These are phyloP conservation scores for Theobroma cacao DNA, from an alignment of 345 rosid species.

Conservation along the genomic window DNA sequence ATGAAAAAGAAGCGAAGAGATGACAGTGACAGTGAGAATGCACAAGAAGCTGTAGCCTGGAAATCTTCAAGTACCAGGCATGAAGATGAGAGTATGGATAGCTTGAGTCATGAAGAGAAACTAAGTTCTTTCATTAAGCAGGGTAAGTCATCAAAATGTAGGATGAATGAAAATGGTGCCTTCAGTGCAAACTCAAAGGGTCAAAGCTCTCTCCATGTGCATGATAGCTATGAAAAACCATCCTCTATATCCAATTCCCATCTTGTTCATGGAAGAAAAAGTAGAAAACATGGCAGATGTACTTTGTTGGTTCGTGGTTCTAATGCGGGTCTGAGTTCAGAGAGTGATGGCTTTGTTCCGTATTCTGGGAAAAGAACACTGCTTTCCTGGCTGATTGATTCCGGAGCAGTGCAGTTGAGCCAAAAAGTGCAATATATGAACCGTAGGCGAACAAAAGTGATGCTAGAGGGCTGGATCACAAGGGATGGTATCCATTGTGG, in stretches of 20 bases:
- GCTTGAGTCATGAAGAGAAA: slow-evolving; percentile 67
- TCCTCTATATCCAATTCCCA: slow-evolving; percentile 44
- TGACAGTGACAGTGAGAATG: slow-evolving; percentile 36
- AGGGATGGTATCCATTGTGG: slow-evolving; percentile 86
- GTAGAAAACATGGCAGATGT: slow-evolving; percentile 76
- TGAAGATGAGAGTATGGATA: slow-evolving; percentile 46
- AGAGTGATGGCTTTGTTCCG: slow-evolving; percentile 64
- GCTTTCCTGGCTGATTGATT: slow-evolving; percentile 88
- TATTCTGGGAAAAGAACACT: slow-evolving; percentile 75
- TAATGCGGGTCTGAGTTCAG: slow-evolving; percentile 49
- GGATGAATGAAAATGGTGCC: slow-evolving; percentile 33
- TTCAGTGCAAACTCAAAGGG: slow-evolving; percentile 34
- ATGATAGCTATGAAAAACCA: slow-evolving; percentile 31
- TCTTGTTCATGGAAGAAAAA: slow-evolving; percentile 57
- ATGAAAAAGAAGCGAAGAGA: slow-evolving; percentile 50
- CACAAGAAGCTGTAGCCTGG: slow-evolving; percentile 31
- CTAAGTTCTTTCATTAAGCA: slow-evolving; percentile 59
- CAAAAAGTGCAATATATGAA: slow-evolving; percentile 79
- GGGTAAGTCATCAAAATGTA: slow-evolving; percentile 48
- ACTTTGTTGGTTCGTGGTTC: slow-evolving; percentile 80
- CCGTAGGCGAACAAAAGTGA: slow-evolving; percentile 45
- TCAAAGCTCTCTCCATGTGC: slow-evolving; percentile 33
- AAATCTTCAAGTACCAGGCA: slow-evolving; percentile 29
- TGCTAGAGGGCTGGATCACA: slow-evolving; percentile 78
- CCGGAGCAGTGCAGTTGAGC: slow-evolving; percentile 63